Conservation (phyloP, 2,329 filamentous ascomycete genomes). For the Metarhizium humberi region DNA sequence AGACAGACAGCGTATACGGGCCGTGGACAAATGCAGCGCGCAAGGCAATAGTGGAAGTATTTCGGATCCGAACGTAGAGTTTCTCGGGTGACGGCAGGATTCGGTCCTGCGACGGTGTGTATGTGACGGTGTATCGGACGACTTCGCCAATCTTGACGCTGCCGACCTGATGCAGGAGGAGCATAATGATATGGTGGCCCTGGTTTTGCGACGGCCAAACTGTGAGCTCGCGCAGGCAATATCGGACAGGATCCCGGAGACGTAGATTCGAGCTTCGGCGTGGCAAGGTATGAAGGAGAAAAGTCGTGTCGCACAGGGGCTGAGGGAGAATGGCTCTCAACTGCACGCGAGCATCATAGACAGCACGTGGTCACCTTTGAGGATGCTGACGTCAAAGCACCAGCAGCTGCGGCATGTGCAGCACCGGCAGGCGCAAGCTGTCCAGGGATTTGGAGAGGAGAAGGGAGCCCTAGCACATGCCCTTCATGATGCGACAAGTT, state of each 20-base stretch:
- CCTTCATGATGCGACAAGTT: background rate
- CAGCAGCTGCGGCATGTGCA: too few relatives aligned
- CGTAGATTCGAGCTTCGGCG: background rate
- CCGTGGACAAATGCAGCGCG: constrained; percentile 95
- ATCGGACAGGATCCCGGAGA: background rate
- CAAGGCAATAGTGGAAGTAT: constrained; percentile 80
- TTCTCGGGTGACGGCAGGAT: constrained; percentile 77
- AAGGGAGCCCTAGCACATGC: background rate
- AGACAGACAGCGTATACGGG: constrained; percentile 82
- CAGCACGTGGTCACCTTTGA: background rate
- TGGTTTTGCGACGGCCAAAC: background rate
- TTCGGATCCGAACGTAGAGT: constrained; percentile 81
- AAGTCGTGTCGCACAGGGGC: background rate
- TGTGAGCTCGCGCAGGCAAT: background rate
- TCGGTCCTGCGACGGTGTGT: constrained; percentile 79
- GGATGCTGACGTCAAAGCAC: background rate
- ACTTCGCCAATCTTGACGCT: constrained; percentile 92
- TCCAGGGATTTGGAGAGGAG: background rate
- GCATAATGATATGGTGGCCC: constrained; percentile 45
- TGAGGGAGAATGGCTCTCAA: background rate
- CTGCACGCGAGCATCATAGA: background rate
- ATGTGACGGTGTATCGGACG: constrained; percentile 84
- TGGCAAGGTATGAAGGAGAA: background rate
- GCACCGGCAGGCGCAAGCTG: background rate
- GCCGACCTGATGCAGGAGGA: constrained; percentile 84